Conservation (phyloP, 495 filamentous ascomycete species). For the Trichoderma reesei region DNA sequence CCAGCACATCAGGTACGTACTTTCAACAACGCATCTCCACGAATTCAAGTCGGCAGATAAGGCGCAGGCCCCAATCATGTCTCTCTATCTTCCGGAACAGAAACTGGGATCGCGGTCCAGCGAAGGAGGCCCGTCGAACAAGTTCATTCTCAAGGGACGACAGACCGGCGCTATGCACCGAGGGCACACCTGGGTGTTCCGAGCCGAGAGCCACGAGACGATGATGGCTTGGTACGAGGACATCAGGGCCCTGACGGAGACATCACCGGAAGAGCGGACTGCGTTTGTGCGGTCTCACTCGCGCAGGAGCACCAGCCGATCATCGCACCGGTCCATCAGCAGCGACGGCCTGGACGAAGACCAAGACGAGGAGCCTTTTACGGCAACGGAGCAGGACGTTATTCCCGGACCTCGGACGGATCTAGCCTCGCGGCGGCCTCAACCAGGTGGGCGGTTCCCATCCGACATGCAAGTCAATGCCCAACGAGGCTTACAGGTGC, state of each 20-base stretch:
- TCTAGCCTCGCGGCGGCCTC: conserved; percentile 47
- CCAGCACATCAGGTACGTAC: conserved; percentile 67
- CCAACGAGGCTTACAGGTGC: conserved; percentile 61
- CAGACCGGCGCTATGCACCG: conserved; percentile 90
- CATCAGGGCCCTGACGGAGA: conserved; percentile 77
- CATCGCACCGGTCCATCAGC: conserved; percentile 53
- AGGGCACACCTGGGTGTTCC: conserved; percentile 95
- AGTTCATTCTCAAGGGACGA: conserved; percentile 93
- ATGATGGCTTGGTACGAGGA: conserved; percentile 97
- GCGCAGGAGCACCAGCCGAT: conserved; percentile 56
- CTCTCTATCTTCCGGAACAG: conserved; percentile 85
- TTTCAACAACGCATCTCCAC: conserved; percentile 93
- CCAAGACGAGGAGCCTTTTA: conserved; percentile 82
- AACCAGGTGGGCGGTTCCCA: conserved; percentile 84
- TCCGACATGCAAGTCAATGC: conserved; percentile 70
- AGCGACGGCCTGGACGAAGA: conserved; percentile 68
- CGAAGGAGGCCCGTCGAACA: conserved; percentile 81
- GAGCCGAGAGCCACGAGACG: conserved; percentile 86
- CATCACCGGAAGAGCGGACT: conserved; percentile 78
- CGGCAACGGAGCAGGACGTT: conserved; percentile 43
- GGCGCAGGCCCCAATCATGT: conserved; percentile 73
- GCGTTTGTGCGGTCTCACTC: conserved; percentile 74
- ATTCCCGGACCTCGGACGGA: conserved; percentile 37
- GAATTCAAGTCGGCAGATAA: conserved; percentile 89
- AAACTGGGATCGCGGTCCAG: conserved; percentile 88